phyloP scores from a whole-genome alignment of 805 yeast genomes.

The Candida anglica region DNA sequence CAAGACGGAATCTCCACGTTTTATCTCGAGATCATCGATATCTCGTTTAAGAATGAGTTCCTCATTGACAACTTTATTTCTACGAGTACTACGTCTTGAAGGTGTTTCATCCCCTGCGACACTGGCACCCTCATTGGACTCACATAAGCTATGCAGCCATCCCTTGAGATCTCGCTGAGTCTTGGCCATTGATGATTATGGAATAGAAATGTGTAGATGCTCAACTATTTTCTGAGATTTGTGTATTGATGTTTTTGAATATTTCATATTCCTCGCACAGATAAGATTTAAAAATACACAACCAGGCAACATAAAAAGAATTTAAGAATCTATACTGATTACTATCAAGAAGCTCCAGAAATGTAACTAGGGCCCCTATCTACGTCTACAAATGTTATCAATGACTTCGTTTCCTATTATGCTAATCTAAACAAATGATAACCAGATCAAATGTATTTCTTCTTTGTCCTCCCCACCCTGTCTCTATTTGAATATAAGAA shows the following conservation, averaged over 20 bases:
- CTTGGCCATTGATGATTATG: slow-evolving; percentile 17
- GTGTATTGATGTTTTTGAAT: no score
- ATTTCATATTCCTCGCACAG: no score
- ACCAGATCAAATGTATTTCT: slow-evolving; percentile 1
- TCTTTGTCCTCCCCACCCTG: no score
- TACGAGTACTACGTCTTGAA: slow-evolving; percentile 17
- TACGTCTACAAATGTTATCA: background rate
- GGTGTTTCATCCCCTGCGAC: slow-evolving; percentile 7
- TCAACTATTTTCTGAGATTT: no score
- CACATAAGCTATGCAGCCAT: slow-evolving; percentile 27
- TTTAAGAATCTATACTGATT: no score
- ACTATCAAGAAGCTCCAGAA: no score
- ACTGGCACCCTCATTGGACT: background rate
- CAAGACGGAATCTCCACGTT: slow-evolving; percentile 51
- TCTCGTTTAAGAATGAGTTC: slow-evolving; percentile 33
- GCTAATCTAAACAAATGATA: slow-evolving; percentile 1
- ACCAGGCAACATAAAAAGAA: background rate
- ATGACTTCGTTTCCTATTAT: background rate
- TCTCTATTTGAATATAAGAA: slow-evolving; percentile 66
- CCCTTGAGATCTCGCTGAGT: slow-evolving; percentile 22
- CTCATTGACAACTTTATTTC: slow-evolving; percentile 3
- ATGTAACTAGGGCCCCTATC: no score
- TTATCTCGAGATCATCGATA: slow-evolving; percentile 44
- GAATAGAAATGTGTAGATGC: no score
- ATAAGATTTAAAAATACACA: background rate